Evolutionary conservation across 108 stramenopile species (phyloP).

Genomic region (Skeletonema tropicum): DNA sequence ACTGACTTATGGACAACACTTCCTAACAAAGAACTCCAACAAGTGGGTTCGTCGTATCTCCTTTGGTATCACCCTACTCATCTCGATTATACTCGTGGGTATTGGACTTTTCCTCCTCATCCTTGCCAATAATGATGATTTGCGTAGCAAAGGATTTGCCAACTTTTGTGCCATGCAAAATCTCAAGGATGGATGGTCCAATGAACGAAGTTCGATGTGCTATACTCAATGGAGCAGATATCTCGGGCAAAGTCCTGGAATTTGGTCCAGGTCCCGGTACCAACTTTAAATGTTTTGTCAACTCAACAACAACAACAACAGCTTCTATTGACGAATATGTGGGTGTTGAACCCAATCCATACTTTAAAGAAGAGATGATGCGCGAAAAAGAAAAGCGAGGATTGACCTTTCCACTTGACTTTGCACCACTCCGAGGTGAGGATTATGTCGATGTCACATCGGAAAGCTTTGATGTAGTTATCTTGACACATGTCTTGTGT

Average conservation of each 20-base stretch:
- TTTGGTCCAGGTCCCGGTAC: conserved; percentile 64
- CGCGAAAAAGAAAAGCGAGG: conserved; percentile 31
- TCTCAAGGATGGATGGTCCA: conserved; percentile 13
- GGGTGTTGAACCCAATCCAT: conserved; percentile 57
- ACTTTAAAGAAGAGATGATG: conserved; percentile 44
- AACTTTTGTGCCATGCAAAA: conserved; percentile 31
- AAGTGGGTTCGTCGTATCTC: conserved; percentile 40
- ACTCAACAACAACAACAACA: conserved; percentile 9
- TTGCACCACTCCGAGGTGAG: conserved; percentile 48
- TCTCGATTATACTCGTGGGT: conserved; percentile 22
- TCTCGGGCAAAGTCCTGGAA: conserved; percentile 44
- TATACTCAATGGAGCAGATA: conserved; percentile 21
- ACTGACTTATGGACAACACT: conserved; percentile 33
- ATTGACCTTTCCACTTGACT: conserved; percentile 41
- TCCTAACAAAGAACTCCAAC: conserved; percentile 18
- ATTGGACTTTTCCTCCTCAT: conserved; percentile 28
- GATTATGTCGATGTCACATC: conserved; percentile 30
- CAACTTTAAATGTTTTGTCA: conserved; percentile 54
- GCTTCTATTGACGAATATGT: conserved; percentile 46
- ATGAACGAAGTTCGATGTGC: conserved; percentile 36
- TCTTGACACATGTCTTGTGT: conserved; percentile 60
- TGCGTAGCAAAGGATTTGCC: conserved; percentile 28
- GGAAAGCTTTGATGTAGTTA: conserved; percentile 46
- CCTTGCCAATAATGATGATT: conserved; percentile 18
- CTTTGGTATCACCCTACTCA: conserved; percentile 14